Base-by-base conservation (phyloP, 2,329 filamentous ascomycete species). In the Alternaria rosae region DNA sequence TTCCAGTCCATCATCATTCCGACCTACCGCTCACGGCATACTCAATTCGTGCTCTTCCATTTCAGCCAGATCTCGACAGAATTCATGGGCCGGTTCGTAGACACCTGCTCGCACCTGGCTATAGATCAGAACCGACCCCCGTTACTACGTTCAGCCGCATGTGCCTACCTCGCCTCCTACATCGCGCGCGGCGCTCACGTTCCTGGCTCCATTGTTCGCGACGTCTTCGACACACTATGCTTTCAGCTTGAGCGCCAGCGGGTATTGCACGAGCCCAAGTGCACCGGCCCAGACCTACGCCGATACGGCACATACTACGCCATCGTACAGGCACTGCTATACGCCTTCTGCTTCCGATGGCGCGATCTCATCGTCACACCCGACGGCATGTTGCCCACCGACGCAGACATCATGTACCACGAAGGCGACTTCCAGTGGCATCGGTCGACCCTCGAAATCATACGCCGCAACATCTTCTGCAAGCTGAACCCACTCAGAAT, bases 281-380 rank as follows among this genome's bases (percentile, higher is more conserved):
- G 93, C 76, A 89, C 89, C 15, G 93, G 93, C 4, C 95, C 95
- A 0, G 93, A 99, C 77, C 86, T 96, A 59, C 89, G 90, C 65
- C 89, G 91, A 48, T 97, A 94, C 76, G 88, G 89, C 50, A 88
- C 91, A 13, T 97, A 96, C 80, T 97, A 97, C 78, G 89, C 92
- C 17, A 88, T 93, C 50, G 89, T 91, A n/a, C 94, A 97, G 79
- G 93, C 93, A 1, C 84, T 96, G 3, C 86, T 97, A 23, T 97
- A 97, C 82, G 94, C 97, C 61, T 97, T 97, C 81, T 99, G 95
- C 83, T 99, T 99, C 84, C 90, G 95, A 57, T 99, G 95, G 95
- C 91, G 93, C 64, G 94, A 98, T 74, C 85, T 99, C 48, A 91
- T 92, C 58, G 83, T 87, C 20, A 85, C 78, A 11, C 80, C 84